Base-by-base conservation (phyloP, 1,284 basidiomycete species). In the Moniliophthora roreri region DNA sequence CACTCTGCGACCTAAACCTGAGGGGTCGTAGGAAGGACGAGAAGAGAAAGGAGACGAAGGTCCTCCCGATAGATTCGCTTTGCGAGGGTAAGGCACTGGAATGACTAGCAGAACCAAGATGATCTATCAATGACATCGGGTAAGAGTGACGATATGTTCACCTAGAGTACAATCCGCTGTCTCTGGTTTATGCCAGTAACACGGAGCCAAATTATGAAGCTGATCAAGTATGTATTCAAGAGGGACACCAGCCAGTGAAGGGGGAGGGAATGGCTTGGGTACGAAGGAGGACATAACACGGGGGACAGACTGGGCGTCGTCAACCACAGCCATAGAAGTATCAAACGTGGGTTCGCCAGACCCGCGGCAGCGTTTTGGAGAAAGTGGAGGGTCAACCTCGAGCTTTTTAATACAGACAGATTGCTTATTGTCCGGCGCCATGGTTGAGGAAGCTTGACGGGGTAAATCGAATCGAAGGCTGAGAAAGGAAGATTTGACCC, bases 81-180 rank as follows among this genome's bases (percentile, higher is more conserved):
- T 26, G 15, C 63, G 66, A 41, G 67, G 64, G 60, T 74, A 67
- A 38, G 76, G 77, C 45, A 80, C 67, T 23, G 81, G 81, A 53
- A 84, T 70, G 63, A 82, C 82, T 84, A 41, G 1, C 42, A 32
- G 9, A 18, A 13, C 26, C 42, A 38, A 52, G 1, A 20, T 24
- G 2, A 20, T 48, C n/a, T 1, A 44, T 54, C 40, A 50, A 46
- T 32, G 38, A 55, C 50, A 23, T 36, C 50, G 49, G 18, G 40
- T 34, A 34, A 16, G 20, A 46, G 34, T n/a, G n/a, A n/a, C 20
- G 18, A 28, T 26, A 56, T 38, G 72, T 84, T 53, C 62, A 88
- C 89, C 77, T 58, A 90, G 77, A 42, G 88, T 85, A 69, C 85
- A 89, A 67, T 90, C 85, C 18, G 89, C 78, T 0, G 84, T 86